Conservation (phyloP, 768 basidiomycete genomes). For the Pisolithus orientalis region DNA sequence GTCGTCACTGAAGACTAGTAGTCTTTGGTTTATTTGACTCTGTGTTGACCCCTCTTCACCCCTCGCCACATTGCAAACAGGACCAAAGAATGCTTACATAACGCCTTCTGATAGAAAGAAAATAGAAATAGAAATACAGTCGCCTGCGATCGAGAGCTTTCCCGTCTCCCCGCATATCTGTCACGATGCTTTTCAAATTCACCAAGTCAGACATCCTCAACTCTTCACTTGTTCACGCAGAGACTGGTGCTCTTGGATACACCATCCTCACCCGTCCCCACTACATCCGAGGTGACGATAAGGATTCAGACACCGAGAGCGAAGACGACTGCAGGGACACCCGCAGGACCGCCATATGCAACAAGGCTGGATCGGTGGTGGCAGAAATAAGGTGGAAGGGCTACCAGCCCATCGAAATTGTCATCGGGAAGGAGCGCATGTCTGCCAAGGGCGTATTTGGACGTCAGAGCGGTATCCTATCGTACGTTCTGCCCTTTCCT, state of each 20-base stretch:
- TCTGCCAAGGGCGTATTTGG: slow-evolving; percentile 53
- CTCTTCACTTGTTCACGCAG: slow-evolving; percentile 45
- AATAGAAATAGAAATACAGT: background rate
- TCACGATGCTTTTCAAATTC: slow-evolving; percentile 51
- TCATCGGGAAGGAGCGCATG: slow-evolving; percentile 44
- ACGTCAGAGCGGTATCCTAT: slow-evolving; percentile 45
- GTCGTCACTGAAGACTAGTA: slow-evolving; percentile 23
- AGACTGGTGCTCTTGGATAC: slow-evolving; percentile 44
- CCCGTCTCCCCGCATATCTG: background rate
- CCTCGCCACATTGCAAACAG: slow-evolving; percentile 25
- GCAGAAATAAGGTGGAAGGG: slow-evolving; percentile 51
- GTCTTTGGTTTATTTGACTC: slow-evolving; percentile 23
- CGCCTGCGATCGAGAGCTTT: background rate
- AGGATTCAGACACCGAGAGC: slow-evolving; percentile 24
- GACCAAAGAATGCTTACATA: slow-evolving; percentile 12
- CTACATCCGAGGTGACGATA: slow-evolving; percentile 22
- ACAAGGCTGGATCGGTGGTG: slow-evolving; percentile 34
- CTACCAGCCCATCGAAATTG: slow-evolving; percentile 43
- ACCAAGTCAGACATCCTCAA: slow-evolving; percentile 54
- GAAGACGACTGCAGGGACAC: slow-evolving; percentile 19
- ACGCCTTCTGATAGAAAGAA: background rate
- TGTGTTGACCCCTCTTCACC: slow-evolving; percentile 17
- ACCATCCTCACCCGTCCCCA: slow-evolving; percentile 40
- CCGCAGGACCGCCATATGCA: slow-evolving; percentile 40
- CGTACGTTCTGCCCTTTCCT: slow-evolving; percentile 31